Evolutionary conservation across 2,329 filamentous ascomycete species (phyloP).

Genomic region (Penicillium sp.): DNA sequence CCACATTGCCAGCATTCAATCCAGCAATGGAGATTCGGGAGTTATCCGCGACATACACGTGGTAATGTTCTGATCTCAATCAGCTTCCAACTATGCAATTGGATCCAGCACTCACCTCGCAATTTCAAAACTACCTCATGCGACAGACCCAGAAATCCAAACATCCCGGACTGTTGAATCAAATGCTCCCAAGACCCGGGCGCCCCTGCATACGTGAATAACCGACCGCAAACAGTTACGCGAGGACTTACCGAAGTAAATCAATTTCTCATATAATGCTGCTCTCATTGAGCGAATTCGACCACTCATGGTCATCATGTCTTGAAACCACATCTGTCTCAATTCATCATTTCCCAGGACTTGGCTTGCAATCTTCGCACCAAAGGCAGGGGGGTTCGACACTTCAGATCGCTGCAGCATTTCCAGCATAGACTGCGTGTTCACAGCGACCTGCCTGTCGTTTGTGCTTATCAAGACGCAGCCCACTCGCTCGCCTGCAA

Average conservation of each 20-base stretch:
- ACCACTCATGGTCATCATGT: constrained; percentile 85
- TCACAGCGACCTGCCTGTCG: constrained; percentile 9
- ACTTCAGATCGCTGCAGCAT: constrained; percentile 80
- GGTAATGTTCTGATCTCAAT: constrained; percentile 37
- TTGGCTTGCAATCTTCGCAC: constrained; percentile 77
- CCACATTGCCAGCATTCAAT: constrained; percentile 61
- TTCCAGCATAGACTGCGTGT: constrained; percentile 21
- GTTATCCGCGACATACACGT: constrained; percentile 67
- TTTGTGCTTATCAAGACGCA: constrained; percentile 14
- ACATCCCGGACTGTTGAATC: constrained; percentile 97
- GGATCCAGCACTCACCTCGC: constrained; percentile 21
- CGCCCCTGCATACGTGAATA: constrained; percentile 57
- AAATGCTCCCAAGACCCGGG: constrained; percentile 60
- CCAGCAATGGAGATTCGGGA: constrained; percentile 95
- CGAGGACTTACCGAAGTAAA: constrained; percentile 7
- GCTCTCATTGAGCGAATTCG: constrained; percentile 89
- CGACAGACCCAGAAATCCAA: constrained; percentile 67
- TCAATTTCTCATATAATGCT: constrained; percentile 69
- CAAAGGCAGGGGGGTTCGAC: constrained; percentile 90
- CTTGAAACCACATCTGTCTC: constrained; percentile 84
- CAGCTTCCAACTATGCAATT: neutral
- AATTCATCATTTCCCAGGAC: constrained; percentile 76
- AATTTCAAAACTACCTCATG: constrained; percentile 44
- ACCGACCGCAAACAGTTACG: neutral
- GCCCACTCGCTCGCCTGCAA: constrained; percentile 20